phyloP scores from a whole-genome alignment of 345 rosid genomes.

The rapeseed (Brassica napus) region Da-Ae NC_063452.1:46049501-46050000 shows the following conservation, averaged over 20 bases:
- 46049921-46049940: conserved; percentile 58
- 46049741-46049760: conserved; percentile 82
- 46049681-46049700: conserved; percentile 96
- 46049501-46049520: conserved; percentile 96
- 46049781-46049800: conserved; percentile 89
- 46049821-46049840: conserved; percentile 84
- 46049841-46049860: conserved; percentile 70
- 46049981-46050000: no score
- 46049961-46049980: conserved; percentile 15
- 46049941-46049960: conserved; percentile 85
- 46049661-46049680: conserved; percentile 97
- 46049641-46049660: conserved; percentile 83
- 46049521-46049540: conserved; percentile 92
- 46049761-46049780: conserved; percentile 94
- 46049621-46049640: conserved; percentile 20
- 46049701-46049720: conserved; percentile 92
- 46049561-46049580: conserved; percentile 50
- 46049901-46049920: conserved; percentile 92
- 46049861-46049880: conserved; percentile 94
- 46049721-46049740: conserved; percentile 77
- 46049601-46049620: background rate
- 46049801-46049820: conserved; percentile 75
- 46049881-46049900: conserved; percentile 94
- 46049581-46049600: background rate
- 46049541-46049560: conserved; percentile 99